Evolutionary conservation across 2,329 filamentous ascomycete species (phyloP).

Genomic region (Alternaria burnsii): DNA sequence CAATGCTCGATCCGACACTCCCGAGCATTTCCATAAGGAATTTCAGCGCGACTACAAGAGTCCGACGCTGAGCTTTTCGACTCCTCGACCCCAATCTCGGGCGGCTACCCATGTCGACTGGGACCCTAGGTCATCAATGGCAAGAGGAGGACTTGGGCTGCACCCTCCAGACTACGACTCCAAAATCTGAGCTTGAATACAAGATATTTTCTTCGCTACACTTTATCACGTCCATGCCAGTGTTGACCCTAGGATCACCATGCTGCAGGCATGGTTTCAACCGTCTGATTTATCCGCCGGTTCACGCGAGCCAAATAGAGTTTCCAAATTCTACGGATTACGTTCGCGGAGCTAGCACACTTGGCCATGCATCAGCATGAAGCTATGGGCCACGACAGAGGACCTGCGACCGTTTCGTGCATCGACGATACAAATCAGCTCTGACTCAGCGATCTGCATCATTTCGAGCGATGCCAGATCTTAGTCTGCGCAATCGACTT

Average conservation of each 20-base stretch:
- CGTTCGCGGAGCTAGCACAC: not conserved
- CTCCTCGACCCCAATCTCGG: slow-evolving; percentile 50
- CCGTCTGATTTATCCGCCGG: slow-evolving; percentile 15
- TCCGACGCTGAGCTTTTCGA: slow-evolving; percentile 53
- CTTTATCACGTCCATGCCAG: slow-evolving; percentile 5
- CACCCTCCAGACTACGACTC: slow-evolving; percentile 47
- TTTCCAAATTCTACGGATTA: not conserved
- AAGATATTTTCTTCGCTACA: slow-evolving; percentile 2
- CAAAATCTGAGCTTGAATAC: slow-evolving; percentile 39
- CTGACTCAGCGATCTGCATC: not conserved
- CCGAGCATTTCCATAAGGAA: slow-evolving; percentile 49
- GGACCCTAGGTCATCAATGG: slow-evolving; percentile 49
- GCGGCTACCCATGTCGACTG: slow-evolving; percentile 41
- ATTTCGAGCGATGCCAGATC: not conserved
- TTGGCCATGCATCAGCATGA: slow-evolving; percentile 12
- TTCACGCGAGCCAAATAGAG: not conserved
- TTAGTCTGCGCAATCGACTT: not conserved
- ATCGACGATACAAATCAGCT: not conserved
- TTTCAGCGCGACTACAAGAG: slow-evolving; percentile 50
- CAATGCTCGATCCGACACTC: slow-evolving; percentile 37
- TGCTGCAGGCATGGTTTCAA: not conserved
- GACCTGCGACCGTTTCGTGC: not conserved
- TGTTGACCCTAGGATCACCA: not conserved
- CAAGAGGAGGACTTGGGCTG: slow-evolving; percentile 51
- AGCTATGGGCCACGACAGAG: not conserved